Evolutionary conservation across 2,329 filamentous ascomycete genomes (phyloP), one percentile per base, ranked within the genome.

Genomic region (Fusarium sp.): DNA sequence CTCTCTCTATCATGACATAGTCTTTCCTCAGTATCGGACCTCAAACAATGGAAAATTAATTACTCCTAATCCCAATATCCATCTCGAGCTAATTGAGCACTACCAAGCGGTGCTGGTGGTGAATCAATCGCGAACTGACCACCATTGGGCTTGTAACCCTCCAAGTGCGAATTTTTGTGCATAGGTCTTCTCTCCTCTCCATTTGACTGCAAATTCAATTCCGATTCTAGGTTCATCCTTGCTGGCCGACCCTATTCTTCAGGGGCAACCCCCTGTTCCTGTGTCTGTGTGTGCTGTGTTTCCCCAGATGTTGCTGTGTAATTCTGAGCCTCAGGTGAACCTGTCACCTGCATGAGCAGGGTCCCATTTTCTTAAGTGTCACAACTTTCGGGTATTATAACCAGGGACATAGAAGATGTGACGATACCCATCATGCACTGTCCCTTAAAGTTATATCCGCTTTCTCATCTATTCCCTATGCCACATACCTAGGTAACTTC

Each of bases 301-400:
- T 67, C 65, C 59, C 64, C 46, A 61, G 65, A 66, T 58, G 57
- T 64, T 61, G 46, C 47, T 64, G 38, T 45, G 40, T 39, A 44
- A 45, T 69, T 57, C 65, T 68, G 53, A 68, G 70, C 62, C 63
- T 72, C 70, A 72, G 70, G 69, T 71, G 69, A 72, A 69, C 70
- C 69, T 72, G 67, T 58, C 65, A 68, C 70, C 45, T 50, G 47
- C 52, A 49, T 48, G 39, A n/a, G 19, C 34, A 54, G 45, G 36
- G 47, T 19, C 20, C 40, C 30, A 20, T 38, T 19, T 34, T 39
- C 40, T 63, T 46, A 24, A 10, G 20, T 12, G 20, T 45, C 17
- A 19, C 11, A 17, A n/a, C 32, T 32, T 12, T 32, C 15, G 10
- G 12, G 30, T 32, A 32, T 32, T 32, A 32, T 32, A 32, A 12